Evolutionary conservation across 495 filamentous ascomycete species (phyloP), one percentile per base, ranked within the genome.

Genomic region (Astrothelium subdiscretum): DNA sequence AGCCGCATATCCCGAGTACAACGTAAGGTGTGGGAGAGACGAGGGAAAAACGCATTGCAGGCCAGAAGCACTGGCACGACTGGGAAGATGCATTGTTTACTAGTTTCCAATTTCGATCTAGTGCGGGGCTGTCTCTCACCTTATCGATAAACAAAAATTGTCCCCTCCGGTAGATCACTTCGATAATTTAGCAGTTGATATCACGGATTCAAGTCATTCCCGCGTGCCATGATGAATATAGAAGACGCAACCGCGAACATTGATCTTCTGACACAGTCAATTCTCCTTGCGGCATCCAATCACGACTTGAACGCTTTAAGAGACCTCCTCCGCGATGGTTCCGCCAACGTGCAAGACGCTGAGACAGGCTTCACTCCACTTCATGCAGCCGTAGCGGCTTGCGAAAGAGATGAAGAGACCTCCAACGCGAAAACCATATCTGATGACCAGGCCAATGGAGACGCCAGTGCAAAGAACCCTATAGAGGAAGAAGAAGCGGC

Each of bases 331-430:
- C 84, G 85, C 65, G 78, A 84, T 18, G 79, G 81, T 62, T 74
- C 81, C 31, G 89, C 89, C 24, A 89, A 88, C 61, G 84, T 87
- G 15, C 88, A 91, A 72, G 92, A 97, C 66, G 80, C 87, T 2
- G 85, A 88, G 62, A 96, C 91, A 0, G 89, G 90, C 42, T 89
- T 85, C 71, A 88, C 92, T 1, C 90, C 94, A 13, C 80, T 98
- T 2, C 94, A 98, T 73, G 86, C 90, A 6, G 92, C 92, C 27
- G 89, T 98, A 73, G 88, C 90, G 10, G 84, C 89, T 10, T 95
- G 89, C 67, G 89, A 89, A 54, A 72, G 79, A 5, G 70, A 73
- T 42, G 64, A 69, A 20, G 64, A 71, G 12, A 51, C 58, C 29
- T 6, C 8, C 18, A 24, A 62, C n/a, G 32, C 59, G 10, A 29